phyloP scores from a whole-genome alignment of 2,329 filamentous ascomycete species.

The Fusarium duplospermum region DNA sequence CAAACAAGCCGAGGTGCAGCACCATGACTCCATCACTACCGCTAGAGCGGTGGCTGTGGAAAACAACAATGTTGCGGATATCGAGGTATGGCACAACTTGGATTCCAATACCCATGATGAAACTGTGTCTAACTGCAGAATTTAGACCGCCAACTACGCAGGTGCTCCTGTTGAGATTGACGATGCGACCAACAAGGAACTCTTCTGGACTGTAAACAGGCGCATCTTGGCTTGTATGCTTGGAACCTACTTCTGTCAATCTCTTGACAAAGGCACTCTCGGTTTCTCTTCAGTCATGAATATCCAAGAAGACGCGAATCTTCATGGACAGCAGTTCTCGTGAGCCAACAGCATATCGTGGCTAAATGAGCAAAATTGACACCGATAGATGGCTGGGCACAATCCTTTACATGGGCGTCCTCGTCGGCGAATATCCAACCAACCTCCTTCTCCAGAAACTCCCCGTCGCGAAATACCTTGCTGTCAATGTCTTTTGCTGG shows the following conservation, averaged over 20 bases:
- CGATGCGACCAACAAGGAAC: conserved; percentile 60
- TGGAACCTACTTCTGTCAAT: conserved; percentile 62
- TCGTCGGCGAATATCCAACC: conserved; percentile 59
- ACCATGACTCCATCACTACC: background rate
- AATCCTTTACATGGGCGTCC: conserved; percentile 53
- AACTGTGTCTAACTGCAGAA: background rate
- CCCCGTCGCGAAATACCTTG: conserved; percentile 58
- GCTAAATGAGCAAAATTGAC: background rate
- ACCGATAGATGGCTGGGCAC: conserved; percentile 69
- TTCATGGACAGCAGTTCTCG: conserved; percentile 43
- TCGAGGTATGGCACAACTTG: background rate
- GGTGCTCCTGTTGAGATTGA: conserved; percentile 55
- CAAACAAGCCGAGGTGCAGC: background rate
- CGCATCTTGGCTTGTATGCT: conserved; percentile 57
- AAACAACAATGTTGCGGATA: background rate
- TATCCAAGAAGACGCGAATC: conserved; percentile 61
- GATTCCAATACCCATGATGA: background rate
- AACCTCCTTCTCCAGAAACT: conserved; percentile 59
- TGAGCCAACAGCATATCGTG: background rate
- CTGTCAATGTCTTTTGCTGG: conserved; percentile 57
- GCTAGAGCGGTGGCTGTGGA: background rate
- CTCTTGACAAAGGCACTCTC: conserved; percentile 63
- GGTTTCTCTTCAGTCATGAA: conserved; percentile 64
- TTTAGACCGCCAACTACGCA: conserved; percentile 28
- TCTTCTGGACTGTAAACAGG: conserved; percentile 62